Conservation (phyloP, 495 filamentous ascomycete species). For the Opeltia flavorubescens region DNA sequence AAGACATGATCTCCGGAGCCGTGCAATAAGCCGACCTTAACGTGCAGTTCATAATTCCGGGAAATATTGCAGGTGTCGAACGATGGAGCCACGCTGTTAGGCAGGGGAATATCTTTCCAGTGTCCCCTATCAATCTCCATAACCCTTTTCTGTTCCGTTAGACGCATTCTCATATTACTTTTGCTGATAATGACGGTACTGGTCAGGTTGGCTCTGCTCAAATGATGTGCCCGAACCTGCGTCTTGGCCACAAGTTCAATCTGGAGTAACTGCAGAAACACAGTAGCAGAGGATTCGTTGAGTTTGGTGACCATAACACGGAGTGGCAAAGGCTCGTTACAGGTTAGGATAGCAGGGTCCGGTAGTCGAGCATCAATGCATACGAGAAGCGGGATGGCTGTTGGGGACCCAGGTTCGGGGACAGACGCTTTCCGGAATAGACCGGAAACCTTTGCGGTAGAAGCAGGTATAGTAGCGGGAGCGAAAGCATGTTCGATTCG, state of each 20-base stretch:
- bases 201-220: conserved; percentile 46
- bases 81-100: conserved; percentile 69
- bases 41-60: conserved; percentile 67
- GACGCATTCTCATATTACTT: conserved; percentile 50
- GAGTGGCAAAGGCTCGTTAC: conserved; percentile 71
- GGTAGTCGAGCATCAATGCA: conserved; percentile 71
- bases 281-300: conserved; percentile 42
- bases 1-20: conserved; percentile 34
- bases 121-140: conserved; percentile 46
- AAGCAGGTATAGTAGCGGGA: conserved; percentile 29
- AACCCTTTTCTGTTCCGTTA: conserved; percentile 55
- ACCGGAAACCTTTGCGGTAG: conserved; percentile 16
- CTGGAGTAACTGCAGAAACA: conserved; percentile 67
- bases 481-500: conserved; percentile 66
- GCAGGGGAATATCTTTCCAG: conserved; percentile 58
- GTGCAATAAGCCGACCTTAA: conserved; percentile 60
- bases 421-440: conserved; percentile 36
- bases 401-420: conserved; percentile 10
- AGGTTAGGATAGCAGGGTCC: conserved; percentile 77
- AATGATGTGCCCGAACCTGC: conserved; percentile 56
- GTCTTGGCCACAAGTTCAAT: conserved; percentile 72
- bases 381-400: conserved; percentile 32
- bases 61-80: conserved; percentile 84
- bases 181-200: conserved; percentile 56
- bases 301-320: conserved; percentile 64